Base-by-base conservation (phyloP, 2,329 filamentous ascomycete genomes). In the Leptographium flavum region DNA sequence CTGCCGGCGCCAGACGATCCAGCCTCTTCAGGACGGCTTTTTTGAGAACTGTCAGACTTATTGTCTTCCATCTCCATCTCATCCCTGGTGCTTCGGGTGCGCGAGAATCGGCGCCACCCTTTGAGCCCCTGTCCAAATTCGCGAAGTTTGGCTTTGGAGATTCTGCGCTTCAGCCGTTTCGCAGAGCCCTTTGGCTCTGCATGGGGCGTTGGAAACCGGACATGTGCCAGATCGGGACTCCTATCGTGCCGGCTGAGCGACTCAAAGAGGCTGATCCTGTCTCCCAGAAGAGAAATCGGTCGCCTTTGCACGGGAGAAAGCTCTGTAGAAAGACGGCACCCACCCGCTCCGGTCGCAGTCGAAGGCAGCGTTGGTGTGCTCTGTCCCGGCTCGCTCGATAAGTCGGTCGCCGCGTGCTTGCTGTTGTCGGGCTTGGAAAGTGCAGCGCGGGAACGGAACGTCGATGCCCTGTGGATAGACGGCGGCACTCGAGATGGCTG, bases 251-350 rank as follows among this genome's bases (percentile, higher is more conserved):
- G 41, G 21, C 46, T 48, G 4, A 58, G 30, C 3, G 46, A 39
- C 38, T 59, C 56, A 41, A 58, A 58, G n/a, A 54, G 35, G n/a
- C 41, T 44, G 30, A 59, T 57, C 22, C 47, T 52, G 11, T 54
- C 48, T 25, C 54, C 55, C 5, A 58, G 48, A 2, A 53, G 54
- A 0, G 56, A 56, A 3, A 49, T 47, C 22, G 35, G 14, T 3
- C 9, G 10, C 17, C n/a, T 1, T 11, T n/a, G 15, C 15, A 15
- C 22, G 11, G 38, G 7, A 7, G 27, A 10, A 30, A 6, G 17
- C 21, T 17, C 1, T 17, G 31, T 5, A 4, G 39, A 28, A 10
- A 28, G 21, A 11, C 39, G 9, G 6, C 11, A 15, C 5, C 8
- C 10, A 8, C 19, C 39, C 7, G 27, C 10, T 9, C 19, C 27